phyloP scores from a whole-genome alignment of 1,284 basidiomycete species.

The Leccinum fallax region DNA sequence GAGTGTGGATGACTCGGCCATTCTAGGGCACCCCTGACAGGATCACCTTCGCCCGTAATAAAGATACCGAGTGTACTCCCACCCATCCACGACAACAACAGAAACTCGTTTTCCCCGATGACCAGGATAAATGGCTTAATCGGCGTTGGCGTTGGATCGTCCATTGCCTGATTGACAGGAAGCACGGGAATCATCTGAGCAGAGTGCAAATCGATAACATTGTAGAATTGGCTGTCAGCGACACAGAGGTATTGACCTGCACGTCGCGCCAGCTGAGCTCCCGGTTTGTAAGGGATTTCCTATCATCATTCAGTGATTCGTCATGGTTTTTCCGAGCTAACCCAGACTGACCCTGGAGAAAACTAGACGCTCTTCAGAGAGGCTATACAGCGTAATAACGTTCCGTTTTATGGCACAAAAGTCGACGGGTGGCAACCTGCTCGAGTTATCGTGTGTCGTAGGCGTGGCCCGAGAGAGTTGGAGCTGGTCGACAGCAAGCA shows the following conservation, averaged over 20 bases:
- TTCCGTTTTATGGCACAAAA: conserved; percentile 79
- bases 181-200: conserved; percentile 71
- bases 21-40: conserved; percentile 84
- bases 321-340: conserved; percentile 39
- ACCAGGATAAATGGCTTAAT: conserved; percentile 77
- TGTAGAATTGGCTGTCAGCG: conserved; percentile 73
- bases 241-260: conserved; percentile 71
- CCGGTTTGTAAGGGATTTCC: conserved; percentile 80
- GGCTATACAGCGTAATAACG: conserved; percentile 66
- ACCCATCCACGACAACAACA: conserved; percentile 79
- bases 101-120: conserved; percentile 77
- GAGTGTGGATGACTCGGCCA: conserved; percentile 80
- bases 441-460: conserved; percentile 40
- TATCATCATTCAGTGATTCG: conserved; percentile 50
- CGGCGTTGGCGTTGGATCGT: conserved; percentile 38
- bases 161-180: conserved; percentile 70
- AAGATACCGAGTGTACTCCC: conserved; percentile 81
- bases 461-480: conserved; percentile 61
- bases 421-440: conserved; percentile 61
- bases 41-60: conserved; percentile 81
- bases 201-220: conserved; percentile 73
- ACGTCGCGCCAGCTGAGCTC: conserved; percentile 64
- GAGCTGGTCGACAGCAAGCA: conserved; percentile 80
- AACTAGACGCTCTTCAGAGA: conserved; percentile 33
- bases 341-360: conserved; percentile 32